Conservation (phyloP, 2,329 filamentous ascomycete species). For the Daldinia sp. region DNA sequence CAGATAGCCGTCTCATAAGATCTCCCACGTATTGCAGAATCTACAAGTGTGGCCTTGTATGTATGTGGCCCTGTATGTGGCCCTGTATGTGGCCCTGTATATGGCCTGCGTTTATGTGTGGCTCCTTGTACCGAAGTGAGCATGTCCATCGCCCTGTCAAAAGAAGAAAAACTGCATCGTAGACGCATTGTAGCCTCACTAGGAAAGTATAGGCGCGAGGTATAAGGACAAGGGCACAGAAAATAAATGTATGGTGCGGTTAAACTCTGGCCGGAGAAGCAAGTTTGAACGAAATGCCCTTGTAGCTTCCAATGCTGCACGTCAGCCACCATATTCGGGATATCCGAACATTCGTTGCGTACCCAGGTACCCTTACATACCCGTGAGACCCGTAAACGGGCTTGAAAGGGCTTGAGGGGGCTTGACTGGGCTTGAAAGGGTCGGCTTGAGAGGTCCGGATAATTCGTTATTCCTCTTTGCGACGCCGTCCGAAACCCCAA, state of each 20-base stretch:
- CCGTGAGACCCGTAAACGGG: too few relatives aligned
- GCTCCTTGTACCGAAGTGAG: too few relatives aligned
- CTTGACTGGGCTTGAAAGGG: too few relatives aligned
- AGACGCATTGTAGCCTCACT: conserved; percentile 18
- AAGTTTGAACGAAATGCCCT: conserved; percentile 9
- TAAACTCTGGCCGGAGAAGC: conserved; percentile 27
- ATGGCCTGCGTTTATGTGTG: too few relatives aligned
- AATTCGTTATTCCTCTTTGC: conserved; percentile 26
- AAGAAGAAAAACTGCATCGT: too few relatives aligned
- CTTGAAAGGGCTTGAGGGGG: too few relatives aligned
- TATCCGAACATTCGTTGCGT: conserved; percentile 28
- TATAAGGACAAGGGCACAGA: too few relatives aligned
- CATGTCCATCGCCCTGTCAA: too few relatives aligned
- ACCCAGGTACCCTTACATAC: not conserved
- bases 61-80: too few relatives aligned
- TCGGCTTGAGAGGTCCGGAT: conserved; percentile 35
- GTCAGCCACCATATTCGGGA: conserved; percentile 43
- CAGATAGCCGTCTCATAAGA: conserved; percentile 33
- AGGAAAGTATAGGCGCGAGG: conserved; percentile 20
- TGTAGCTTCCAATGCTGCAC: conserved; percentile 40
- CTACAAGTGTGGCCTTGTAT: conserved; percentile 7
- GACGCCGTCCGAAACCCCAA: not conserved
- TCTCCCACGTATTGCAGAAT: conserved; percentile 35
- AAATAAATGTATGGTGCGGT: too few relatives aligned
- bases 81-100: too few relatives aligned